phyloP scores from a whole-genome alignment of 2,329 filamentous ascomycete genomes.

The Colletotrichum viniferum region DNA sequence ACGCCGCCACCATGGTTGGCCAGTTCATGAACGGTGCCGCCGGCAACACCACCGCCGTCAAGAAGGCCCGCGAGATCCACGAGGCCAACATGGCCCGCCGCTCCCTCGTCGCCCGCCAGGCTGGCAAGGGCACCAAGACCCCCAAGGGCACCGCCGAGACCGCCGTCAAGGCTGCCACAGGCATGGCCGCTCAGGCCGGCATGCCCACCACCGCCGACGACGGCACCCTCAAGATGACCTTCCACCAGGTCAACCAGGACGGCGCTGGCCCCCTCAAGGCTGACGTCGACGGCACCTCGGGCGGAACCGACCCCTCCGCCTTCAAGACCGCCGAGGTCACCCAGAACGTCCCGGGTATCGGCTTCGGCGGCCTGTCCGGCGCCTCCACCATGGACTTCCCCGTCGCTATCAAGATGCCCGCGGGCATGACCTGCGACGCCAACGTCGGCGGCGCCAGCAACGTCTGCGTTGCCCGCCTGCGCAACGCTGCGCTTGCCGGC shows the following conservation, averaged over 20 bases:
- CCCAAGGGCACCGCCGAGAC: constrained; percentile 45
- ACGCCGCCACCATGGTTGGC: constrained; percentile 59
- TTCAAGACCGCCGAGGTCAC: constrained; percentile 65
- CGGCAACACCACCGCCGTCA: constrained; percentile 41
- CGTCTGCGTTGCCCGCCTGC: constrained; percentile 68
- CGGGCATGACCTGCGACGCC: constrained; percentile 68
- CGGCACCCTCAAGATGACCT: constrained; percentile 65
- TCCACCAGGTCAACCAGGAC: constrained; percentile 74
- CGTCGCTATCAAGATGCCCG: constrained; percentile 67
- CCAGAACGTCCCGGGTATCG: constrained; percentile 64
- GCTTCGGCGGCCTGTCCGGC: constrained; percentile 58
- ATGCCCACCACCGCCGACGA: constrained; percentile 73
- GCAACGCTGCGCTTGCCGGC: constrained; percentile 64
- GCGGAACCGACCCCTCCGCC: constrained; percentile 62
- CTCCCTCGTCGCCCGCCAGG: constrained; percentile 14
- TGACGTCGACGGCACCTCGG: constrained; percentile 64
- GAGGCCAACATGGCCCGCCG: constrained; percentile 43
- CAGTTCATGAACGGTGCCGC: constrained; percentile 58
- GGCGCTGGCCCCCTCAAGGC: constrained; percentile 68
- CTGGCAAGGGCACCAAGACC: constrained; percentile 19
- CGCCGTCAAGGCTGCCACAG: constrained; percentile 57
- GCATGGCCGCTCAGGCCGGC: constrained; percentile 67
- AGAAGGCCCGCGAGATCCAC: constrained; percentile 41
- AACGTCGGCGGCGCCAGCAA: constrained; percentile 61
- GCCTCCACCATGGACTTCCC: constrained; percentile 68